These are phyloP conservation scores for Geranium rotundifolium DNA, from an alignment of 345 rosid genomes.

Conservation along the genomic window DNA sequence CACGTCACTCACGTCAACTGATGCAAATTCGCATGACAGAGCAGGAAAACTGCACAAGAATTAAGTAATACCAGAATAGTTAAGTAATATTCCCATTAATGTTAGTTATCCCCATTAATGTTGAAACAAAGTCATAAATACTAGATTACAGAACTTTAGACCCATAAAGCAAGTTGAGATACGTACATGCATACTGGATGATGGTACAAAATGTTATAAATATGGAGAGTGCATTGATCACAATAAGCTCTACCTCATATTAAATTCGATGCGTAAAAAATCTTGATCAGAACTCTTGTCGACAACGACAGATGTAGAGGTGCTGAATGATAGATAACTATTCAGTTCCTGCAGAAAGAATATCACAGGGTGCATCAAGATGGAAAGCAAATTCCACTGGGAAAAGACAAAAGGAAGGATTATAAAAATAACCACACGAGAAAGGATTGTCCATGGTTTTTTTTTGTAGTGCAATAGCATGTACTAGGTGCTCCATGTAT, in stretches of 20 bases:
- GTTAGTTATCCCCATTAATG: no score
- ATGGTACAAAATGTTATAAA: neutral
- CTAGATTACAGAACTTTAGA: no score
- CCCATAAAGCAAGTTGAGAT: neutral
- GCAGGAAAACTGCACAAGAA: conserved; percentile 71
- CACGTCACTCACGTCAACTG: conserved; percentile 88
- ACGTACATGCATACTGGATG: neutral
- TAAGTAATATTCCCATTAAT: neutral
- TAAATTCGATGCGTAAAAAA: conserved; percentile 82
- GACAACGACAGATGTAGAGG: conserved; percentile 74
- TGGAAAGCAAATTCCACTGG: neutral
- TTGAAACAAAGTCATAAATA: no score
- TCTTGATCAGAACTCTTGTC: conserved; percentile 92
- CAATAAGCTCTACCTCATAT: conserved; percentile 47
- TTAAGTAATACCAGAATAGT: conserved; percentile 11
- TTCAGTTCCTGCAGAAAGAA: conserved; percentile 57
- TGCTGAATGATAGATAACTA: conserved; percentile 64
- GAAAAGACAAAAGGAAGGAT: no score
- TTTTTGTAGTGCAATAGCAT: no score
- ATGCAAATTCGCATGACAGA: conserved; percentile 95
- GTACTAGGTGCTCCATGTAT: neutral
- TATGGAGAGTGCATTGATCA: neutral
- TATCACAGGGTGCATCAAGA: conserved; percentile 2
- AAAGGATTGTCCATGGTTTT: neutral
- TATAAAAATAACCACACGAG: neutral